Evolutionary conservation across 495 filamentous ascomycete species (phyloP).

Genomic region (Penicillium herquei): DNA sequence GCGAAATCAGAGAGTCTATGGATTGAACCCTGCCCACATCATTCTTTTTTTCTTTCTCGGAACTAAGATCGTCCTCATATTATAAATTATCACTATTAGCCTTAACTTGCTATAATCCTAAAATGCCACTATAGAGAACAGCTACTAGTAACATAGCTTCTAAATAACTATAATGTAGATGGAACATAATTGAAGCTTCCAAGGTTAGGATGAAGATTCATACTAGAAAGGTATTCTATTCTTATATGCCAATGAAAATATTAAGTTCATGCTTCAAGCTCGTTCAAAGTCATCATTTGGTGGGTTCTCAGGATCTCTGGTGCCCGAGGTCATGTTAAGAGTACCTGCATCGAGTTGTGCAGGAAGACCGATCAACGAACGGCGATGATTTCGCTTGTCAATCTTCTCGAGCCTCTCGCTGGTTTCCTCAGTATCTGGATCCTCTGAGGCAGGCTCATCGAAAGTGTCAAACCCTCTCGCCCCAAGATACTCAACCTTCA

Average conservation of each 20-base stretch:
- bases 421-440: conserved; percentile 55
- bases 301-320: conserved; percentile 27
- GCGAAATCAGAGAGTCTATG: too few relatives aligned
- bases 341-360: conserved; percentile 35
- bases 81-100: too few relatives aligned
- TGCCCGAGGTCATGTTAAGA: conserved; percentile 27
- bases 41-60: too few relatives aligned
- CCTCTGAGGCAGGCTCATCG: conserved; percentile 31
- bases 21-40: too few relatives aligned
- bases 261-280: conserved; percentile 30
- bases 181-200: too few relatives aligned
- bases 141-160: too few relatives aligned
- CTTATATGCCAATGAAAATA: conserved; percentile 28
- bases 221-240: conserved; percentile 6
- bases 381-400: conserved; percentile 41
- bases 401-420: conserved; percentile 46
- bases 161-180: too few relatives aligned
- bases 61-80: too few relatives aligned
- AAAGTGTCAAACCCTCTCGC: conserved; percentile 33
- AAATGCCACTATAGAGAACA: too few relatives aligned
- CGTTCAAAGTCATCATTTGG: conserved; percentile 55
- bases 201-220: neutral
- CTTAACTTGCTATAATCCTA: neutral
- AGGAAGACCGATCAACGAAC: conserved; percentile 38
- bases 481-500: conserved; percentile 53